Evolutionary conservation across 352 stramenopile genomes (phyloP), one percentile per base, ranked within the genome.

Genomic region (Globisporangium solare): DNA sequence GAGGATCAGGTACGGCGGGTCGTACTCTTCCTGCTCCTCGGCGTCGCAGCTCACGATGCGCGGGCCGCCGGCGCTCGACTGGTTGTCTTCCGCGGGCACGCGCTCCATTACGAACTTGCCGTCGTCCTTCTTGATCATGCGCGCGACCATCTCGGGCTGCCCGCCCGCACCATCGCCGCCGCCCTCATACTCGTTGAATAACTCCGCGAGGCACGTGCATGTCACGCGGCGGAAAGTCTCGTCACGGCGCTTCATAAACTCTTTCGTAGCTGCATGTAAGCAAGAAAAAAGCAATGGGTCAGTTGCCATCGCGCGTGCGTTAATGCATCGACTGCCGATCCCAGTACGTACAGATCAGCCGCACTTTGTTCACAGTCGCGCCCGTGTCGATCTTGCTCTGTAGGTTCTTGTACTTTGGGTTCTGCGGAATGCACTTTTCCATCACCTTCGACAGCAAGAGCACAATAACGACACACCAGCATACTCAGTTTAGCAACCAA

Each of bases 151-250:
- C 70, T 91, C 81, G 4, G 81, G 78, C 42, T 83, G 68, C 4
- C 27, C 27, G 0, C 57, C 60, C 4, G 49, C 24, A 31, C 48
- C 53, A n/a, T 57, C 59, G 22, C 62, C 59, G 0, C 56, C 74
- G 64, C 87, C 77, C 60, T 92, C 79, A 51, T 94, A 90, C 54
- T 91, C 81, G 40, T 47, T 42, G 37, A 94, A 87, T n/a, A 94
- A 70, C 46, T 90, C 81, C 7, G 79, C 74, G 0, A 94, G 68
- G 39, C 79, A 86, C n/a, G 70, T 59, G 37, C 68, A 77, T 2
- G 74, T 87, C 13, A 94, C 76, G 13, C 83, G 81, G 46, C 70
- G 74, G 60, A 94, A 94, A 10, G 74, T 86, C 62, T 94, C 83
- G 39, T 94, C 81, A n/a, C 79, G 70, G 1, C 81, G 77, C 68